Evolutionary conservation across 108 stramenopile species (phyloP), one percentile per base, ranked within the genome.

Genomic region (Stephanodiscus minutulus): DNA sequence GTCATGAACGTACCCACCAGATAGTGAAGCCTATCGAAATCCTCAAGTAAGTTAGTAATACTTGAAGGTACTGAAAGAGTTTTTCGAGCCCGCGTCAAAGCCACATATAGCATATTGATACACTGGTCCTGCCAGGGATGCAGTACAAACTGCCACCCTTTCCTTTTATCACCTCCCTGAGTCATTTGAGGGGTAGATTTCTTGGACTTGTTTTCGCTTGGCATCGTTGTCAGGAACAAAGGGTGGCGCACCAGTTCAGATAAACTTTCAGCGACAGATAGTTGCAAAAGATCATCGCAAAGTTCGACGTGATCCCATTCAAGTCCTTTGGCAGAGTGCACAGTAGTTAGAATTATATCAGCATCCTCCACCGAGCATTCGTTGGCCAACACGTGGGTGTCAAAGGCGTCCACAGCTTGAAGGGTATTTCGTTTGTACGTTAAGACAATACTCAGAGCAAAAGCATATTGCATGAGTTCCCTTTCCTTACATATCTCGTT

Each of bases 301-400:
- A 81, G 5, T 52, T 81, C 55, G 15, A 81, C 80, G 20, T 71
- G 20, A 35, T 81, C 74, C 74, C 74, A 81, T 66, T 81, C 80
- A 1, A 81, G 24, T 36, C 80, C 80, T 36, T 81, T 81, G 17
- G 74, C 68, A 29, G 80, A 22, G 36, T 81, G 74, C 13, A 74
- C 75, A 0, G 80, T 81, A 5, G 74, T 65, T 13, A 81, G 37
- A 27, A 81, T 81, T 33, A 81, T 71, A 36, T 81, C 80, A 11
- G 80, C 80, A 12, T 81, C 80, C 21, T 81, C 67, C 0, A 12
- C 74, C 22, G 74, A 57, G 35, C 49, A 71, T 20, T 58, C 52
- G 27, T 76, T 27, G 33, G 43, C 43, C 37, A 71, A n/a, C 5
- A 81, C 69, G n/a, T 81, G 59, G 5, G 18, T 20, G 43, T 76